Base-by-base conservation (phyloP, 805 yeast species). In the Wickerhamomyces strasburgensis region DNA sequence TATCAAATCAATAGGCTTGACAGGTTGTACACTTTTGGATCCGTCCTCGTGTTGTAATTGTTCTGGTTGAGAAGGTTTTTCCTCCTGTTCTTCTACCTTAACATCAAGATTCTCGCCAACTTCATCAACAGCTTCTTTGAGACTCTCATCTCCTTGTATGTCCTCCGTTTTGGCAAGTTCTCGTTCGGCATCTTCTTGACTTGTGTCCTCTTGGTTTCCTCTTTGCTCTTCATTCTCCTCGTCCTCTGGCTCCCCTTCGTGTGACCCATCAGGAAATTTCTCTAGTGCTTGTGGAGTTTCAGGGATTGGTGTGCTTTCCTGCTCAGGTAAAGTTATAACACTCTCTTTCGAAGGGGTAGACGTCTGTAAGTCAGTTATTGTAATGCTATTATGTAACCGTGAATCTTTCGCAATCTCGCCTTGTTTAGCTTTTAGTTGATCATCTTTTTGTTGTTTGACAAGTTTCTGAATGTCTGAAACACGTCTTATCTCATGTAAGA, bases 401-500 rank as follows among this genome's bases (percentile, higher is more conserved):
- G 27, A 34, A 31, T 41, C 53, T 27, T 50, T 51, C n/a, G 38
- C 43, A 19, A 32, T 37, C 27, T 35, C 30, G 23, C 13, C 4
- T 7, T 32, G 31, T 19, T 34, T 27, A 4, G 26, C 38, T 14
- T 28, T 29, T 6, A 25, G 19, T 17, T 27, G 33, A n/a, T 35
- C 34, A 34, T 47, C 39, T 33, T 39, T 47, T 14, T 51, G 46
- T 37, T 58, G 60, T 34, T 68, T 69, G 1, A 77, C 72, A 29
- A 71, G 64, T 31, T 67, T 61, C 53, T 79, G 81, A 26, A 90
- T 76, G 44, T 80, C 80, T 16, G 84, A 68, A n/a, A 89, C 75
- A 28, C 85, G 68, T 47, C 77, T 78, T 35, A 90, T 82, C 54
- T 93, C 98, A 47, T 79, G 83, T 23, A 93, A 64, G 41, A 93